Evolutionary conservation across 2,329 filamentous ascomycete genomes (phyloP), one percentile per base, ranked within the genome.

Genomic region (Periconia sp.): DNA sequence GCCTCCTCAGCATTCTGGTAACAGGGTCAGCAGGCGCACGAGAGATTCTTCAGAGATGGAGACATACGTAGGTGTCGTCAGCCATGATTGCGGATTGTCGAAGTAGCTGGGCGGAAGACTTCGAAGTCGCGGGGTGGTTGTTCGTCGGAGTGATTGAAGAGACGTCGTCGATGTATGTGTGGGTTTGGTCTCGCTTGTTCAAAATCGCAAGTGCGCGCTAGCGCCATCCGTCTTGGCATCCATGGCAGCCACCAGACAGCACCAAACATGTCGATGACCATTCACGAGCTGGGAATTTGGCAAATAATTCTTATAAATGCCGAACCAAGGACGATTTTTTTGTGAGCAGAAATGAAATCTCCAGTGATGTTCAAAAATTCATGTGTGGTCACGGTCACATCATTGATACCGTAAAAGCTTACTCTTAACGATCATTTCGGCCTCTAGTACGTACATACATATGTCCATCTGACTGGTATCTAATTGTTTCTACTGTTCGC

Each of bases 1-100:
- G 93, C 93, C 86, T 94, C 91, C 85, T 95, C 92, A 79, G 92
- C 88, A 85, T 97, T 93, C 92, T 96, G 74, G 23, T 56, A 19
- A 50, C 42, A 47, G 20, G 49, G 57, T 68, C 56, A 65, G 65
- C 53, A 64, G 46, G 49, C 53, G 52, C 72, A 10, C 41, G 19
- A 6, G 35, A 23, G 11, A 42, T 19, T 18, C 10, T 19, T 47
- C 30, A 14, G 19, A 13, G 17, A 60, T 45, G 65, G 65, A 63
- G 62, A 89, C 89, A 80, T 84, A 92, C 90, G 83, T 94, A 94
- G 83, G 92, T 88, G 73, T 80, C 76, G 85, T 93, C 90, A 87
- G 90, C 90, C 90, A 93, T 93, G 82, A 77, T 89, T 84, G 82
- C 81, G 79, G 77, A 75, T 64, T 70, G 57, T 74, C 70, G 71